Conservation (phyloP, 305 asterid genomes). For the Solanum hybrid region DNA sequence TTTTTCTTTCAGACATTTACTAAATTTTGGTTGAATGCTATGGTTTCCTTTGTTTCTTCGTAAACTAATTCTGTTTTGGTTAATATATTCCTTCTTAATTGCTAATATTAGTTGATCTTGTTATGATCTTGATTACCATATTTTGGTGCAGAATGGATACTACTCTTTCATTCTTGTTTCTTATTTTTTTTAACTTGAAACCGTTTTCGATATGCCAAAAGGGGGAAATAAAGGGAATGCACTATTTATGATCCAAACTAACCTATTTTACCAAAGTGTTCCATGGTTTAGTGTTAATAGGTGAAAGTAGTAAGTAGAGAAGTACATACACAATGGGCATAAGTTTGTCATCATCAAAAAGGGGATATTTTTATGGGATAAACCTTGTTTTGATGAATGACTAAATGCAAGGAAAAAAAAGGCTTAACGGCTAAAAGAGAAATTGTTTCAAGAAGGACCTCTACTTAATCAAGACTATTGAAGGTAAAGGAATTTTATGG, state of each 20-base stretch:
- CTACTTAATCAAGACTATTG: not conserved
- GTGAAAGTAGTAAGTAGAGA: not conserved
- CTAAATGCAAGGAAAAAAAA: not conserved
- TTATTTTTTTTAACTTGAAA: no score
- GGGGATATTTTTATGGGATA: not conserved
- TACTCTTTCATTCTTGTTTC: no score
- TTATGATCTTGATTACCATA: no score
- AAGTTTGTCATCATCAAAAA: not conserved
- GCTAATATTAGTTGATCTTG: no score
- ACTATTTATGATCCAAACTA: not conserved
- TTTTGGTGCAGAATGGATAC: no score
- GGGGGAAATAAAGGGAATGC: not conserved
- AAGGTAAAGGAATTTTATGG: not conserved
- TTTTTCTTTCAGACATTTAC: no score
- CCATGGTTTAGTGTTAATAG: not conserved
- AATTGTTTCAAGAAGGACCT: not conserved
- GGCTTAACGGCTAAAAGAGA: not conserved
- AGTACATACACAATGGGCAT: not conserved
- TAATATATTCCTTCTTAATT: no score
- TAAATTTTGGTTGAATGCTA: no score
- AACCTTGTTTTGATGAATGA: no score
- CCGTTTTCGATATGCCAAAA: no score
- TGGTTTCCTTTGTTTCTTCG: no score
- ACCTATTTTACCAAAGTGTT: not conserved
- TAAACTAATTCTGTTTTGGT: no score